These are phyloP conservation scores for Gleditsia sinensis DNA, from an alignment of 306 rosid genomes.

Conservation along the genomic window DNA sequence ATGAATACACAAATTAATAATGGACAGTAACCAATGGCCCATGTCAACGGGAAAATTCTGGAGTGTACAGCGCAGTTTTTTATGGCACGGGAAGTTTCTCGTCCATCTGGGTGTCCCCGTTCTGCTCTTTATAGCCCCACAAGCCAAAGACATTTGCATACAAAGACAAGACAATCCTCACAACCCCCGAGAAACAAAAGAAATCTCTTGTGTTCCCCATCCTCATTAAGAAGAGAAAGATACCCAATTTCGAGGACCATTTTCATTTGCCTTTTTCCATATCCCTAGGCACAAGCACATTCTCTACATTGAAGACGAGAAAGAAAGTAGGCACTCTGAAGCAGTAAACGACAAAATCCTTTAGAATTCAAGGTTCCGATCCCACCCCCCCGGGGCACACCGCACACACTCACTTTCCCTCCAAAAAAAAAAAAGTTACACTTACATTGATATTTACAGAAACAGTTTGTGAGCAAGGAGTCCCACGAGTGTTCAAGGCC, in stretches of 20 bases:
- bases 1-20: too few relatives aligned
- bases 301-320: slow-evolving; percentile 29
- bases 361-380: not conserved
- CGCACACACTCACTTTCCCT: not conserved
- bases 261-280: slow-evolving; percentile 19
- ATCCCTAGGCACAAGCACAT: slow-evolving; percentile 32
- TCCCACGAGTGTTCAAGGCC: not conserved
- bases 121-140: not conserved
- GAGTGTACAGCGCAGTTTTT: not conserved
- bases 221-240: slow-evolving; percentile 35
- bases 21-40: not conserved
- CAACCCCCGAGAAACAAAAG: slow-evolving; percentile 34
- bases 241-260: slow-evolving; percentile 43
- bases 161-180: slow-evolving; percentile 14
- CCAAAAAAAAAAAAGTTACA: not conserved
- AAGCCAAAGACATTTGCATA: not conserved
- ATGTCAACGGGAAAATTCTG: not conserved
- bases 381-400: not conserved
- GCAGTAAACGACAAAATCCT: not conserved
- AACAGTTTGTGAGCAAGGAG: not conserved
- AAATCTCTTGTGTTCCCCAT: slow-evolving; percentile 15
- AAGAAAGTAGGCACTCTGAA: not conserved
- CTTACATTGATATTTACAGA: slow-evolving; percentile 16
- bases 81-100: not conserved
- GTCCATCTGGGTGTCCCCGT: not conserved